Base-by-base conservation (phyloP, 176 grass and related monocot genomes). In the Cymbopogon citratus region DNA sequence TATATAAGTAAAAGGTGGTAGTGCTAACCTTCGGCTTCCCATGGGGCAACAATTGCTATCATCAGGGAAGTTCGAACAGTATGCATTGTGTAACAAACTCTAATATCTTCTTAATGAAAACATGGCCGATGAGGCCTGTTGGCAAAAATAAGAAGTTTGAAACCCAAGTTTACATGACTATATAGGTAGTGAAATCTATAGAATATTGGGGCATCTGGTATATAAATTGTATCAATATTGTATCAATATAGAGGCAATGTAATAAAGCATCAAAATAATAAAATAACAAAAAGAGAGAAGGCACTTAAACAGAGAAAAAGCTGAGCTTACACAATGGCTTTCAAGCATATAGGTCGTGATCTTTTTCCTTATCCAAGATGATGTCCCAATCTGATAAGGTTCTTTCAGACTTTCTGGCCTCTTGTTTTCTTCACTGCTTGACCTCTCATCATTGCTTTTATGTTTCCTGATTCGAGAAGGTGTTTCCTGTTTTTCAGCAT, bases 331-430 rank as follows among this genome's bases (percentile, higher is more conserved):
- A 36, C 68, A 64, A 68, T 38, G 0, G 3, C 0, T 0, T 19
- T 51, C 1, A 6, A 80, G 63, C 2, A 15, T 14, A 9, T 51
- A 54, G 12, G 63, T 25, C 7, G 1, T 68, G 6, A 80, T 69
- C 45, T 69, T n/a, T 49, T 80, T 80, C 29, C 9, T 80, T 68
- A 80, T 80, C 78, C 78, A 80, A 38, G 45, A 54, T 14, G 29
- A 24, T 69, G 44, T 46, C 14, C 78, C 78, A 54, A 54, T 80
- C 43, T 80, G 43, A 23, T 80, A 80, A 29, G 63, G 12, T 51
- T 24, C 14, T 46, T 68, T 68, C 7, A 3, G 63, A 9, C 27
- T 49, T 66, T 49, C 66, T 4, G 9, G 10, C 61, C 76, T 79
- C 5, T n/a, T 68, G 1, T 68, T 66, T 49, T 33, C 61, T 66